Evolutionary conservation across 306 rosid species (phyloP), one percentile per base, ranked within the genome.

Genomic region (Quillaja saponaria): DNA sequence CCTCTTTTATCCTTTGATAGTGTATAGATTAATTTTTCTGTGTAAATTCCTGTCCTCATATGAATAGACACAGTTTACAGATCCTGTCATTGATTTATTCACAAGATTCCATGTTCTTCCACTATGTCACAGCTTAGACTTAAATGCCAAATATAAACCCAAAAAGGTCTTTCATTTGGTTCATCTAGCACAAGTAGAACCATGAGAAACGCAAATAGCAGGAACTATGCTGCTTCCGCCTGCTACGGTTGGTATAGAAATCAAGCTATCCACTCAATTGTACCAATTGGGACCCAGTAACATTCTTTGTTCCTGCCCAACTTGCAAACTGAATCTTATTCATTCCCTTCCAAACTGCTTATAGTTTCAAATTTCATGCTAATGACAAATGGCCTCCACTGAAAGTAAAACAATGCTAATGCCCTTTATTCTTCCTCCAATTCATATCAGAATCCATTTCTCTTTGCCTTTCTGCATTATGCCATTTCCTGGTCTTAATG

Each of bases 361-460:
- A 61, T 38, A 47, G 40, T 44, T 49, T 52, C 37, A 33, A 67
- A 50, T 35, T 67, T 53, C 63, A 15, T 19, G 12, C 49, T 12
- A 31, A 8, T 34, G 72, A 78, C 19, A 42, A 46, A 45, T 51
- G 47, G 57, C 39, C 28, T 25, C 40, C 71, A 55, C 66, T 42
- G 33, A 73, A 64, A 57, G 60, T 38, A 13, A 39, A 49, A 41
- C 15, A 58, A 57, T 61, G 71, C 40, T 74, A 50, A 19, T 18
- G 13, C 49, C 69, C 78, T 69, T 74, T 77, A 82, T 85, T 75
- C 85, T 57, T 41, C 58, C 54, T 40, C 44, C 47, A 60, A 71
- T 74, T 61, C 14, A 54, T 45, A 69, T 59, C 33, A 2, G 86
- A 86, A 86, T 80, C 89, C 18, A 72, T 70, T 80, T 86, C 92